Percentiles rank a stretch among this genome's conserved stretches.
These are phyloP conservation scores for Neodidymelliopsis sp. DNA, from an alignment of 2,329 filamentous ascomycete species.

Conservation along the genomic window DNA sequence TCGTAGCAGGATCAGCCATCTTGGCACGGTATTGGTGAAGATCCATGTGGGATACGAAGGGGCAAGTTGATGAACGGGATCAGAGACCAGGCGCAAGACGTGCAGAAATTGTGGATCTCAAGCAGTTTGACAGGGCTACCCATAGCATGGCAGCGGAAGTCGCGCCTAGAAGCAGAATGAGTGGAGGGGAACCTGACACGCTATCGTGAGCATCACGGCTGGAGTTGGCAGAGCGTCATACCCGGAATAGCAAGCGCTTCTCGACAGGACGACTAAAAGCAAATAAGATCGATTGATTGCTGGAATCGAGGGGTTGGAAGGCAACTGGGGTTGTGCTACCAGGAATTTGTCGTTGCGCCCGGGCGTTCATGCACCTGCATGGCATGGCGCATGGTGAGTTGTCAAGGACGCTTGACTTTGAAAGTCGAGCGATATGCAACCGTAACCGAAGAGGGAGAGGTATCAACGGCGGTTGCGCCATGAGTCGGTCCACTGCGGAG, in stretches of 20 bases:
- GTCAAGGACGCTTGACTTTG: conserved; percentile 50
- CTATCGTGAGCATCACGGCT: conserved; percentile 48
- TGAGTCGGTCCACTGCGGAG: conserved; percentile 44
- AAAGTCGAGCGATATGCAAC: conserved; percentile 46
- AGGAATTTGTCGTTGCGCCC: conserved; percentile 39
- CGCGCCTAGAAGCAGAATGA: conserved; percentile 39
- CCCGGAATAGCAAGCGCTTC: conserved; percentile 44
- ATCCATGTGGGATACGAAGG: conserved; percentile 30
- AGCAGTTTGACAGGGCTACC: conserved; percentile 32
- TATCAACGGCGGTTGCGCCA: conserved; percentile 49
- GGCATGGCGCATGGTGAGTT: conserved; percentile 48
- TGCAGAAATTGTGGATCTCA: conserved; percentile 37
- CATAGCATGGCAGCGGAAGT: conserved; percentile 40
- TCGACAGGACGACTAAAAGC: conserved; percentile 32
- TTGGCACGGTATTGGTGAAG: conserved; percentile 40
- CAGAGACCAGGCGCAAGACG: conserved; percentile 33
- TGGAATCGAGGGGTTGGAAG: conserved; percentile 44
- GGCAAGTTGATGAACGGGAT: conserved; percentile 38
- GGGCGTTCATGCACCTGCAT: conserved; percentile 46
- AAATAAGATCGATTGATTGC: conserved; percentile 43
- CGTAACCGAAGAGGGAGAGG: conserved; percentile 40
- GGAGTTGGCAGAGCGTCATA: conserved; percentile 42
- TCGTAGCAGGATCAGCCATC: conserved; percentile 32
- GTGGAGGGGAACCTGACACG: conserved; percentile 46
- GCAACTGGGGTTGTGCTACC: conserved; percentile 48